Percentiles rank a stretch among this genome's conserved stretches.
Evolutionary conservation across 139 green algal genomes (phyloP).

Genomic region (Chlamydomonas schloesseri): DNA sequence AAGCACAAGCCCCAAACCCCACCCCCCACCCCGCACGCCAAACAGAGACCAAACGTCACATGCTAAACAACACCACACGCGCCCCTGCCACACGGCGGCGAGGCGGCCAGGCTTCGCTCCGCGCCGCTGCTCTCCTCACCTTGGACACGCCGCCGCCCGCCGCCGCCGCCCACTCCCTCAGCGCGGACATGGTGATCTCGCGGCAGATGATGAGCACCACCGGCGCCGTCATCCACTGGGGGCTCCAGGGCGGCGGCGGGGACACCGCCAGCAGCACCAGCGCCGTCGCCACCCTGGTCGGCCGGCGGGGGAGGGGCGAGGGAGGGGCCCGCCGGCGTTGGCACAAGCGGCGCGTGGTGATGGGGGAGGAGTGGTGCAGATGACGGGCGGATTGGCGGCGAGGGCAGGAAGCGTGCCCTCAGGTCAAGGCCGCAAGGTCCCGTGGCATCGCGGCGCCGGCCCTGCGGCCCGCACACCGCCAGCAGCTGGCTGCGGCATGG

Average conservation of each 20-base stretch:
- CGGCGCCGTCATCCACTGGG: conserved; percentile 67
- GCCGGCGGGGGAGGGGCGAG: background rate
- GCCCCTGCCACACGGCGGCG: no score
- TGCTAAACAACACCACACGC: no score
- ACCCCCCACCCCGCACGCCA: no score
- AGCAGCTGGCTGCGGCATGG: no score
- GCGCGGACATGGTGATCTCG: conserved; percentile 93
- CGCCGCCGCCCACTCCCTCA: conserved; percentile 94
- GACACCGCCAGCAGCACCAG: conserved; percentile 52
- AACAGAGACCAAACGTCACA: no score
- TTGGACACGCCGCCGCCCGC: conserved; percentile 76
- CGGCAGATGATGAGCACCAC: conserved; percentile 84
- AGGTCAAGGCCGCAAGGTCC: no score
- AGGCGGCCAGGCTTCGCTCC: no score
- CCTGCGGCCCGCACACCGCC: no score
- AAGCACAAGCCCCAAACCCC: no score
- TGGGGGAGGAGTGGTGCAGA: background rate
- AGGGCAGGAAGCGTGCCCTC: no score
- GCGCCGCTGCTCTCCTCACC: conserved; percentile 64
- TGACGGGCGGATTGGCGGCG: no score
- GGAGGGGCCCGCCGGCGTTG: background rate
- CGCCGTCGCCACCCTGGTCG: conserved; percentile 26
- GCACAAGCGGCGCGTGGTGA: background rate
- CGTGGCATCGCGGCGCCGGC: no score
- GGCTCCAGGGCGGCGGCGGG: conserved; percentile 71